A percentile compares a stretch with the other conserved stretches of the same genome.
Evolutionary conservation across 2,329 filamentous ascomycete species (phyloP).

Genomic region (Exophiala xenobiotica): DNA sequence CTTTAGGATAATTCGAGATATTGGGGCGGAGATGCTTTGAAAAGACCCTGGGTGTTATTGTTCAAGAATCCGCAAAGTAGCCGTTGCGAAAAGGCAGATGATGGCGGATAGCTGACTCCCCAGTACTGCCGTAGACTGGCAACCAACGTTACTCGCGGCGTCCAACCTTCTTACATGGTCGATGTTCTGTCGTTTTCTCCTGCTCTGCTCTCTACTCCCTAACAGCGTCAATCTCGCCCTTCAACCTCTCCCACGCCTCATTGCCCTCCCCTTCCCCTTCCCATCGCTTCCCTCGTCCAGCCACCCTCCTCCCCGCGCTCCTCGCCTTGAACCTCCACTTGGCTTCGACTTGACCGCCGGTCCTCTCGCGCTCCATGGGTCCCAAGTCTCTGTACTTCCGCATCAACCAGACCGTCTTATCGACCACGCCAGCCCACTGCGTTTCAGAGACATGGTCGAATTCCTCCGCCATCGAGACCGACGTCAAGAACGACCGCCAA

Average conservation of each 20-base stretch:
- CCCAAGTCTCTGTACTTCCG: constrained; percentile 81
- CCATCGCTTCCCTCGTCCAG: constrained; percentile 79
- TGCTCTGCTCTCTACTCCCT: neutral
- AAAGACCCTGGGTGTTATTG: too few relatives aligned
- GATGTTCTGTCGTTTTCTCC: too few relatives aligned
- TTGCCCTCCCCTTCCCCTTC: constrained; percentile 63
- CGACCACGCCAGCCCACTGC: constrained; percentile 71
- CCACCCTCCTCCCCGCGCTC: constrained; percentile 77
- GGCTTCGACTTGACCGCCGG: constrained; percentile 64
- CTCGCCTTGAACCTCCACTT: constrained; percentile 88
- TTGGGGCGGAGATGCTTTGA: too few relatives aligned
- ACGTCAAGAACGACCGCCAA: constrained; percentile 63
- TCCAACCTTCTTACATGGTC: too few relatives aligned
- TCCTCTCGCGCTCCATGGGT: constrained; percentile 43
- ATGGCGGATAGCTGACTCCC: too few relatives aligned
- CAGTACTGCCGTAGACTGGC: too few relatives aligned
- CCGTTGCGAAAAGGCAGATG: too few relatives aligned
- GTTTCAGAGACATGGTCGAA: constrained; percentile 49
- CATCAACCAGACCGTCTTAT: constrained; percentile 76
- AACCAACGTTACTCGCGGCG: too few relatives aligned
- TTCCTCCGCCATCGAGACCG: constrained; percentile 4
- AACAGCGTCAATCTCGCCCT: constrained; percentile 6
- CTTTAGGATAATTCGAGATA: too few relatives aligned
- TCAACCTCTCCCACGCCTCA: constrained; percentile 38
- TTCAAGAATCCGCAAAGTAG: too few relatives aligned